Conservation (phyloP, 1,284 basidiomycete genomes). For the Porogramme epimiltina region DNA sequence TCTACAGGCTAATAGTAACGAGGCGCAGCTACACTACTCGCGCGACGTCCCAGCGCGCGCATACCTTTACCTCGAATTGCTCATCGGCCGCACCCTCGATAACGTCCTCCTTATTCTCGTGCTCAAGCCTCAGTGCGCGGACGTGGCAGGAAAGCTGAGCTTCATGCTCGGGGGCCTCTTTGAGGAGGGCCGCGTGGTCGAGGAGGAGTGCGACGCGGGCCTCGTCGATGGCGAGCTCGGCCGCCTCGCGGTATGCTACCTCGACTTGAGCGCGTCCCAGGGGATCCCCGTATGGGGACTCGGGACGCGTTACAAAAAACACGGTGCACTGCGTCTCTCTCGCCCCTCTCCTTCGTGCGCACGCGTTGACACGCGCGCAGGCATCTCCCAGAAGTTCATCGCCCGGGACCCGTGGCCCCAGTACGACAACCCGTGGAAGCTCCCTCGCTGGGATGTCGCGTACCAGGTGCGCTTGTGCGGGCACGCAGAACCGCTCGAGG, state of each 20-base stretch:
- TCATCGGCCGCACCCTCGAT: slow-evolving; percentile 89
- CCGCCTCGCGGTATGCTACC: slow-evolving; percentile 90
- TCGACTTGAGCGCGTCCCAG: slow-evolving; percentile 82
- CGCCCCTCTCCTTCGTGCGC: too few relatives aligned
- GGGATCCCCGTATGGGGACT: slow-evolving; percentile 84
- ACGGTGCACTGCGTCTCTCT: too few relatives aligned
- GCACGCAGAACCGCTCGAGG: slow-evolving; percentile 65
- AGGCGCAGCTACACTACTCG: slow-evolving; percentile 70
- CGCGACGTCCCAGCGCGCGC: slow-evolving; percentile 76
- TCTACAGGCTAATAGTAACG: slow-evolving; percentile 78
- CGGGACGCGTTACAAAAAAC: too few relatives aligned
- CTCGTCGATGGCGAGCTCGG: slow-evolving; percentile 90
- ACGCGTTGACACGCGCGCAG: too few relatives aligned
- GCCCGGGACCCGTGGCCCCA: slow-evolving; percentile 94
- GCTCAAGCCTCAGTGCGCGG: slow-evolving; percentile 72
- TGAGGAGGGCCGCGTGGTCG: too few relatives aligned
- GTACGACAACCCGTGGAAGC: slow-evolving; percentile 87
- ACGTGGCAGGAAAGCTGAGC: slow-evolving; percentile 75
- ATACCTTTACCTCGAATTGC: slow-evolving; percentile 87
- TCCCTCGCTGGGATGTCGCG: slow-evolving; percentile 80
- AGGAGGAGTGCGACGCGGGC: slow-evolving; percentile 86
- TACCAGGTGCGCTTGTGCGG: slow-evolving; percentile 88
- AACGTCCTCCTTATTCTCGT: slow-evolving; percentile 81
- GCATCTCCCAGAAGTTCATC: too few relatives aligned
- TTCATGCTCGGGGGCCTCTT: slow-evolving; percentile 86